phyloP scores from a whole-genome alignment of 148 eudicot species.

The Silene conica region DNA sequence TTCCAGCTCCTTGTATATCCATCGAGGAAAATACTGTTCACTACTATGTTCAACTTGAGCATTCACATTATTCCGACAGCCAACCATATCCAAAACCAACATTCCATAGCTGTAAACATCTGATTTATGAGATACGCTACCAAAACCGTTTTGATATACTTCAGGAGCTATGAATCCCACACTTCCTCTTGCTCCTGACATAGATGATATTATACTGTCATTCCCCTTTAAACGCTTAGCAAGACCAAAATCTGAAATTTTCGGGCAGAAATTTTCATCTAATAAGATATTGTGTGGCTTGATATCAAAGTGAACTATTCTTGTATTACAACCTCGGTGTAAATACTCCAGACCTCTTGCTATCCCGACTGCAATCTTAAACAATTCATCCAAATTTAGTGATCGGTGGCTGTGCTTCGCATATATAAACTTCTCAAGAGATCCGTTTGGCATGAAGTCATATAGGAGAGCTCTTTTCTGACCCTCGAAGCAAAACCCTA shows the following conservation, averaged over 20 bases:
- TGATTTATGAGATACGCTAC: slow-evolving; percentile 17
- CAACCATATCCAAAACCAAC: slow-evolving; percentile 31
- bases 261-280: slow-evolving; percentile 21
- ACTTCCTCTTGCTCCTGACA: slow-evolving; percentile 28
- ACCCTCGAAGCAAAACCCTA: slow-evolving; percentile 57
- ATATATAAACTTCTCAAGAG: slow-evolving; percentile 24
- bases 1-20: slow-evolving; percentile 30
- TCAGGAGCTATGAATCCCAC: slow-evolving; percentile 33
- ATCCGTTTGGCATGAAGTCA: slow-evolving; percentile 65
- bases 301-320: slow-evolving; percentile 34
- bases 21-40: slow-evolving; percentile 14
- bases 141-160: slow-evolving; percentile 5
- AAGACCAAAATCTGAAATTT: slow-evolving; percentile 32
- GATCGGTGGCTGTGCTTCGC: neutral
- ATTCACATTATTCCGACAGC: slow-evolving; percentile 5
- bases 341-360: slow-evolving; percentile 30
- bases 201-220: slow-evolving; percentile 14
- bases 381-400: slow-evolving; percentile 10
- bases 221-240: slow-evolving; percentile 23
- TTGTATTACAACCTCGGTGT: slow-evolving; percentile 31
- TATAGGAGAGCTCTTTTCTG: slow-evolving; percentile 57
- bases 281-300: slow-evolving; percentile 34
- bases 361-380: slow-evolving; percentile 24
- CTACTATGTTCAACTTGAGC: neutral
- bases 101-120: slow-evolving; percentile 35